Conservation (phyloP, 768 basidiomycete species). For the Leccinum broughii region DNA sequence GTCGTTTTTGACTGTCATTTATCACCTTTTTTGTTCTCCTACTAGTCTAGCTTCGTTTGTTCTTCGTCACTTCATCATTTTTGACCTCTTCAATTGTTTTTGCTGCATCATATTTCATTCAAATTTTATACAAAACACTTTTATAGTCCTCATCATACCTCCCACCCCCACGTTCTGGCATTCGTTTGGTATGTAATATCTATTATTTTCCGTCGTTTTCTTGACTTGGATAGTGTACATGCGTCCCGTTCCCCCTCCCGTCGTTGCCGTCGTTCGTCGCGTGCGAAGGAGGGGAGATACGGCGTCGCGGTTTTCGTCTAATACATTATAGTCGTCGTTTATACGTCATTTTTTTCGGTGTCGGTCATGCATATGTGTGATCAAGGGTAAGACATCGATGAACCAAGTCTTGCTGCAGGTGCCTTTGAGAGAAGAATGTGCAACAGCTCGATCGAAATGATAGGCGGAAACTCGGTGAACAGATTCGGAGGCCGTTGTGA, state of each 20-base stretch:
- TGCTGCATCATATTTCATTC: slow-evolving; percentile 16
- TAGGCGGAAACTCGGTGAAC: not conserved
- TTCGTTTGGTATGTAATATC: slow-evolving; percentile 35
- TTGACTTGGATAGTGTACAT: slow-evolving; percentile 30
- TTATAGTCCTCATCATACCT: slow-evolving; percentile 19
- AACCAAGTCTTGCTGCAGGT: not conserved
- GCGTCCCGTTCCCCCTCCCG: not conserved
- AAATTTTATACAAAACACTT: slow-evolving; percentile 14
- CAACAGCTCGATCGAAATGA: not conserved
- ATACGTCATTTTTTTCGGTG: slow-evolving; percentile 16
- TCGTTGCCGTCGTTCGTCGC: not conserved
- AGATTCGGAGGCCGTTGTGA: not conserved
- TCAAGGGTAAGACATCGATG: not conserved
- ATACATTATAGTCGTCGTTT: slow-evolving; percentile 38
- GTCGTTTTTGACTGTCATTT: slow-evolving; percentile 28
- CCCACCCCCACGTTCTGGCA: slow-evolving; percentile 11
- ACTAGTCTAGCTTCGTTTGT: slow-evolving; percentile 9
- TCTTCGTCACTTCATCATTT: slow-evolving; percentile 8
- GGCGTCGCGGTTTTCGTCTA: slow-evolving; percentile 27
- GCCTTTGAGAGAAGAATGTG: not conserved
- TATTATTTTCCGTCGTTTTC: slow-evolving; percentile 14
- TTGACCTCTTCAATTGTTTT: slow-evolving; percentile 1
- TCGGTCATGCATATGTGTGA: not conserved
- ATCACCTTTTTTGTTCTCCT: slow-evolving; percentile 19
- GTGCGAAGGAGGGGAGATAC: not conserved